These are phyloP conservation scores for Xylaria castorea DNA, from an alignment of 495 filamentous ascomycete species.

Conservation along the genomic window DNA sequence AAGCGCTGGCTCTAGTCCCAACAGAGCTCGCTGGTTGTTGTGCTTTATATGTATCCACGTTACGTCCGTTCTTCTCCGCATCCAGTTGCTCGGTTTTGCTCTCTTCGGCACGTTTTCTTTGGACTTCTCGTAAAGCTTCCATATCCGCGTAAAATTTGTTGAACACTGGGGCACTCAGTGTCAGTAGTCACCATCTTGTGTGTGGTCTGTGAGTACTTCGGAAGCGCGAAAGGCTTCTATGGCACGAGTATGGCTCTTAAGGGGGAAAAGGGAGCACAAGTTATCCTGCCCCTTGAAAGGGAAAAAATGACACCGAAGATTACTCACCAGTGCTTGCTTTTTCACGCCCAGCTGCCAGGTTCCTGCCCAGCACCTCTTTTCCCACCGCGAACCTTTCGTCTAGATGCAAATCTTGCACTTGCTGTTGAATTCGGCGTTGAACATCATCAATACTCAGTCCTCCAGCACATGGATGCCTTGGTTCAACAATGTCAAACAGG, in stretches of 20 bases:
- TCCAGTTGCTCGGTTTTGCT: conserved; percentile 47
- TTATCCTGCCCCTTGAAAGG: neutral
- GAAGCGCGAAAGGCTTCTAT: neutral
- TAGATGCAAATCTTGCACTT: conserved; percentile 85
- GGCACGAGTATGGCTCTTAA: neutral
- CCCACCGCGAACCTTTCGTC: conserved; percentile 83
- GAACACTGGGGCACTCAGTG: conserved; percentile 57
- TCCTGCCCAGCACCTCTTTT: conserved; percentile 77
- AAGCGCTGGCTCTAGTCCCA: conserved; percentile 78
- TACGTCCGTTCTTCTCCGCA: conserved; percentile 42
- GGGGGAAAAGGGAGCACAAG: neutral
- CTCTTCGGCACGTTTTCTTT: conserved; percentile 72
- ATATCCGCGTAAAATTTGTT: conserved; percentile 89
- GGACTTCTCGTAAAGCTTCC: conserved; percentile 82
- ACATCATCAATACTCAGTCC: conserved; percentile 94
- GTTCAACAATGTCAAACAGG: conserved; percentile 92
- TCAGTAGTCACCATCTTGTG: neutral
- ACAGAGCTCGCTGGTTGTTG: conserved; percentile 73
- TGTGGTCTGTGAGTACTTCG: neutral
- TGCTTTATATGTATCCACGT: conserved; percentile 67
- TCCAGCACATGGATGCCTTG: conserved; percentile 92
- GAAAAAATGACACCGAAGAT: neutral
- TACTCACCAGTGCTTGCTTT: conserved; percentile 67
- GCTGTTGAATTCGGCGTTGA: conserved; percentile 85
- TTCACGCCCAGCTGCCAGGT: conserved; percentile 81